Evolutionary conservation across 2,329 filamentous ascomycete genomes (phyloP).

Genomic region (Pochonia chlamydosporia): DNA sequence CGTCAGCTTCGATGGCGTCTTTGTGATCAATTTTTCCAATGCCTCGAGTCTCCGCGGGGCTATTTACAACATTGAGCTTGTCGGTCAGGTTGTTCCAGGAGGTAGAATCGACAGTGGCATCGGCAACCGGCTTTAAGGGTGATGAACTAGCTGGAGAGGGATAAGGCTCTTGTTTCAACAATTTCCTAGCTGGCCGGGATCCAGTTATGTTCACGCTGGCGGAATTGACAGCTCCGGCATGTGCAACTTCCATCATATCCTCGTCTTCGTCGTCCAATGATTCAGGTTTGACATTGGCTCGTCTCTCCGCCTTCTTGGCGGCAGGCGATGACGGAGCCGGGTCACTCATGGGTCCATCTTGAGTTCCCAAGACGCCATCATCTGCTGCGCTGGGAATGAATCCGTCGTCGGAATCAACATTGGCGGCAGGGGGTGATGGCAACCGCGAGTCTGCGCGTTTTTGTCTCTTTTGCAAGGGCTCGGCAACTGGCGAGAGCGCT

Average conservation of each 20-base stretch:
- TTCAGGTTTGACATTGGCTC: slow-evolving; percentile 46
- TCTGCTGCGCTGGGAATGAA: slow-evolving; percentile 56
- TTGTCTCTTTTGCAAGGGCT: slow-evolving; percentile 49
- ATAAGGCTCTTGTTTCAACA: slow-evolving; percentile 60
- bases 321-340: slow-evolving; percentile 82
- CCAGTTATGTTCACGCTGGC: slow-evolving; percentile 81
- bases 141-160: slow-evolving; percentile 74
- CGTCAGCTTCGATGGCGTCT: slow-evolving; percentile 89
- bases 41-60: slow-evolving; percentile 56
- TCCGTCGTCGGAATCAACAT: slow-evolving; percentile 49
- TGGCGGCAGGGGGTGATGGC: slow-evolving; percentile 36
- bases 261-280: slow-evolving; percentile 66
- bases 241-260: slow-evolving; percentile 80
- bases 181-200: slow-evolving; percentile 65
- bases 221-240: slow-evolving; percentile 62
- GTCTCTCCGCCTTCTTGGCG: slow-evolving; percentile 70
- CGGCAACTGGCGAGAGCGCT: slow-evolving; percentile 68
- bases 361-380: slow-evolving; percentile 45
- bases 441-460: slow-evolving; percentile 46
- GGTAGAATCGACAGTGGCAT: slow-evolving; percentile 65
- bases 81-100: slow-evolving; percentile 85
- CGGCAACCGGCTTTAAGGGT: slow-evolving; percentile 50
- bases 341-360: slow-evolving; percentile 74
- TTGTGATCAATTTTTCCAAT: slow-evolving; percentile 78
- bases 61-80: slow-evolving; percentile 80